phyloP scores from a whole-genome alignment of 495 filamentous ascomycete genomes.

The Daldinia loculata region DNA sequence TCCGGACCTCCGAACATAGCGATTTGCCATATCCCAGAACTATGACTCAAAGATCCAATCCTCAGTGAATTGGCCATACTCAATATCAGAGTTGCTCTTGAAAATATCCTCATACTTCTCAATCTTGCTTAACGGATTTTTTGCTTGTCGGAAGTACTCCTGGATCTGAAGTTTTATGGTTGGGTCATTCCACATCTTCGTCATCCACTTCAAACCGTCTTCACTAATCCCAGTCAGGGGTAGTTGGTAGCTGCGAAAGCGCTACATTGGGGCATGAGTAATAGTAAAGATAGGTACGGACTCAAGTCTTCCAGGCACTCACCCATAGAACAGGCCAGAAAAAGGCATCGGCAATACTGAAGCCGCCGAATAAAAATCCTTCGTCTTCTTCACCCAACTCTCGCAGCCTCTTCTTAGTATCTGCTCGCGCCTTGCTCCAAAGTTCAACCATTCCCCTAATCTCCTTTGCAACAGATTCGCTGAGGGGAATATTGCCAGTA shows the following conservation, averaged over 20 bases:
- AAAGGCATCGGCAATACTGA: slow-evolving; percentile 54
- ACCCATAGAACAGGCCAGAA: slow-evolving; percentile 59
- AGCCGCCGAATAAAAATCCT: slow-evolving; percentile 52
- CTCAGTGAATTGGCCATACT: slow-evolving; percentile 48
- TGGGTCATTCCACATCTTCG: slow-evolving; percentile 60
- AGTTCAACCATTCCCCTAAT: slow-evolving; percentile 47
- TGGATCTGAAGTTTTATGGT: slow-evolving; percentile 44
- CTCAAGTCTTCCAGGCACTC: slow-evolving; percentile 11
- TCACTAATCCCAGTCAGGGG: slow-evolving; percentile 49
- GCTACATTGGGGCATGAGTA: slow-evolving; percentile 41
- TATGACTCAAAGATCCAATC: slow-evolving; percentile 52
- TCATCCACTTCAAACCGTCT: slow-evolving; percentile 56
- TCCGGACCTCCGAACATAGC: not conserved
- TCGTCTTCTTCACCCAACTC: slow-evolving; percentile 50
- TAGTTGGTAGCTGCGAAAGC: slow-evolving; percentile 57
- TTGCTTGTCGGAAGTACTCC: slow-evolving; percentile 52
- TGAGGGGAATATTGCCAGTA: slow-evolving; percentile 39
- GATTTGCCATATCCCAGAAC: not conserved
- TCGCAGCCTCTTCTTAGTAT: slow-evolving; percentile 38
- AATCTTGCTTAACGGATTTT: slow-evolving; percentile 50
- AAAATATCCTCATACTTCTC: slow-evolving; percentile 56
- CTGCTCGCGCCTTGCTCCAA: slow-evolving; percentile 42
- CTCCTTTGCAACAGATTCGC: slow-evolving; percentile 42
- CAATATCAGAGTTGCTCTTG: slow-evolving; percentile 45
- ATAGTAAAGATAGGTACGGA: not conserved